Evolutionary conservation across 306 rosid species (phyloP).

Genomic region (Citrullus colocynthis): DNA sequence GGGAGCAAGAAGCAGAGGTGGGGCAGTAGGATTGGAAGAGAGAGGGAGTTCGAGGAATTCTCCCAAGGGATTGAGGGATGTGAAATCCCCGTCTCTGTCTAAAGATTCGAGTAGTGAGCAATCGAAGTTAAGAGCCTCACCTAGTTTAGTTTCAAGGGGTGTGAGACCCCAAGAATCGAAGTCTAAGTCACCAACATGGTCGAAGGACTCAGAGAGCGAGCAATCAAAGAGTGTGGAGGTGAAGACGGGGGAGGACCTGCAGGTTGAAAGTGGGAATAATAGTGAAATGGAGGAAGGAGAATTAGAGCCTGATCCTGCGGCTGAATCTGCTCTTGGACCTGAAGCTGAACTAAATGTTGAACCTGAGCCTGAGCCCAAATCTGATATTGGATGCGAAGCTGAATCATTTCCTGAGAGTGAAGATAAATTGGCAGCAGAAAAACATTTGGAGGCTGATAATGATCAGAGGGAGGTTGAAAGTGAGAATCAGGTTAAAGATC

Average conservation of each 20-base stretch:
- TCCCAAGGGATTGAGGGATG: constrained; percentile 50
- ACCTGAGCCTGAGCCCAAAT: constrained; percentile 1
- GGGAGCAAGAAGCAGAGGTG: constrained; percentile 31
- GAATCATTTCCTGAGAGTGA: constrained; percentile 14
- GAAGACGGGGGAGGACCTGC: constrained; percentile 38
- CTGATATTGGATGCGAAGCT: constrained; percentile 4
- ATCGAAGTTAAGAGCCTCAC: constrained; percentile 26
- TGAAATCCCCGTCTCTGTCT: constrained; percentile 43
- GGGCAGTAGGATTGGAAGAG: constrained; percentile 30
- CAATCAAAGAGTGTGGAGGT: constrained; percentile 78
- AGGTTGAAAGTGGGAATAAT: constrained; percentile 38
- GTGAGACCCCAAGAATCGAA: constrained; percentile 22
- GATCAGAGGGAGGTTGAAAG: constrained; percentile 20
- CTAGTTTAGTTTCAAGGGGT: constrained; percentile 14
- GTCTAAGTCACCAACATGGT: constrained; percentile 59
- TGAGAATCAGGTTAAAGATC: constrained; percentile 18
- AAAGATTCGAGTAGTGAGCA: constrained; percentile 36
- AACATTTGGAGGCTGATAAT: constrained; percentile 1
- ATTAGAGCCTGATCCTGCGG: constrained; percentile 42
- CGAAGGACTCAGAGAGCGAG: constrained; percentile 79
- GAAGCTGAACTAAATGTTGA: neutral
- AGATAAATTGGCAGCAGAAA: constrained; percentile 10
- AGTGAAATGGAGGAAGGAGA: constrained; percentile 88
- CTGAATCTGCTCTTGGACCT: neutral
- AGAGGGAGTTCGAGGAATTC: constrained; percentile 27